Base-by-base conservation (phyloP, 495 filamentous ascomycete species). In the Patellaria atrata region DNA sequence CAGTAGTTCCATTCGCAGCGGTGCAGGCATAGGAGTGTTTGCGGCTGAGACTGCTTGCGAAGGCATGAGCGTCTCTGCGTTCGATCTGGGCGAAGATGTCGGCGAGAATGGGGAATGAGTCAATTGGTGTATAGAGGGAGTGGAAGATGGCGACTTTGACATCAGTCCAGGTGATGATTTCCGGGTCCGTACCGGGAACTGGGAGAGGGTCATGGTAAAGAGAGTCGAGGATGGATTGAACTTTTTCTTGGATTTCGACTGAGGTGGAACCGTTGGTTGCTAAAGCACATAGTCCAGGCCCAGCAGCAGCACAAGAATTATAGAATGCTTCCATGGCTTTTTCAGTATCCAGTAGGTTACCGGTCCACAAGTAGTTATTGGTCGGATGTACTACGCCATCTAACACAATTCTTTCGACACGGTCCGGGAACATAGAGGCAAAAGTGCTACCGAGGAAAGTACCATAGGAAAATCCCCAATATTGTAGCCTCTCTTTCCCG, bases 111-210 rank as follows among this genome's bases (percentile, higher is more conserved):
- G 63, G 64, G 51, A 82, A 83, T 22, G 56, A 54, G 13, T 51
- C 28, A n/a, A 77, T 44, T 0, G 79, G 79, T 20, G 63, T 56
- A 41, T 84, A 84, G 8, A 78, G 47, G 4, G 59, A 39, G 1
- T 40, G 40, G 20, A 71, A 64, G 8, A 75, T 53, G 20, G 52
- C 7, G 11, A 10, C 21, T 22, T 46, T 43, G 5, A 54, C 15
- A 29, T 55, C 56, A 33, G 47, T 50, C 33, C 38, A 53, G 11
- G 51, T 49, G 14, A 59, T 39, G 12, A 57, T 35, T 24, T 59
- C 50, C 12, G 54, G 50, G 7, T 20, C 44, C 12, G 44, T 28
- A 1, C 39, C 35, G 11, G 52, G 41, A 11, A 75, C 54, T 17
- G 65, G 56, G 11, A 74, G 45, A 1, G 73, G 70, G 32, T 67